Evolutionary conservation across 2,329 filamentous ascomycete genomes (phyloP), one percentile per base, ranked within the genome.

Genomic region (Cercospora sp.): DNA sequence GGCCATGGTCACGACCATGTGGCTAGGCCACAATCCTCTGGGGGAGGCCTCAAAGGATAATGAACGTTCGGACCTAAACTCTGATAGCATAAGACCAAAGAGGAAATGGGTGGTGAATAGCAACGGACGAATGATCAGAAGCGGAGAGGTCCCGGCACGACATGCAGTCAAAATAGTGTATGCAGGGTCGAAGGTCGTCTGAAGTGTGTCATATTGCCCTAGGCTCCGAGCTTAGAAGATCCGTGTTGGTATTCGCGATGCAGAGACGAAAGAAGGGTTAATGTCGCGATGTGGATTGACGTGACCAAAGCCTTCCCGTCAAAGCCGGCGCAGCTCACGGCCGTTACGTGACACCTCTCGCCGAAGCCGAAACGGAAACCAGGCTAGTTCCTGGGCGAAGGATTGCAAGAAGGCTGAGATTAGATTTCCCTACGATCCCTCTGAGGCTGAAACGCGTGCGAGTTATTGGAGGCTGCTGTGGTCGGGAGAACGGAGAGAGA

Each of bases 381-480:
- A 45, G 51, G 64, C 55, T 65, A 68, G 65, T 60, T 23, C 20
- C 64, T 60, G 33, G 60, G 59, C 51, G 62, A 65, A 68, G 55
- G 66, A 65, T 69, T 36, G 16, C 36, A 62, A 45, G 33, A 60
- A 68, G 69, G 67, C 67, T 69, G 67, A 68, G 63, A 63, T 69
- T 67, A 70, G 69, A 67, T 67, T 68, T 45, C 60, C 39, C 62
- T 66, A 67, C 59, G 64, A 62, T 60, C 66, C 65, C 36, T 31
- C 51, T 66, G 70, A 69, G 67, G 67, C 69, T 69, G 69, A 69
- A 71, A 67, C 42, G 55, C 36, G 20, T 36, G 28, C 42, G n/a
- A 31, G 20, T 57, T 18, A 57, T 60, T 64, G 53, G 65, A 28
- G 23, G 61, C 20, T 33, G 33, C 28, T 39, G 20, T 62, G 36